Base-by-base conservation (phyloP, 2,329 filamentous ascomycete genomes). In the Beauveria rudraprayagi region DNA sequence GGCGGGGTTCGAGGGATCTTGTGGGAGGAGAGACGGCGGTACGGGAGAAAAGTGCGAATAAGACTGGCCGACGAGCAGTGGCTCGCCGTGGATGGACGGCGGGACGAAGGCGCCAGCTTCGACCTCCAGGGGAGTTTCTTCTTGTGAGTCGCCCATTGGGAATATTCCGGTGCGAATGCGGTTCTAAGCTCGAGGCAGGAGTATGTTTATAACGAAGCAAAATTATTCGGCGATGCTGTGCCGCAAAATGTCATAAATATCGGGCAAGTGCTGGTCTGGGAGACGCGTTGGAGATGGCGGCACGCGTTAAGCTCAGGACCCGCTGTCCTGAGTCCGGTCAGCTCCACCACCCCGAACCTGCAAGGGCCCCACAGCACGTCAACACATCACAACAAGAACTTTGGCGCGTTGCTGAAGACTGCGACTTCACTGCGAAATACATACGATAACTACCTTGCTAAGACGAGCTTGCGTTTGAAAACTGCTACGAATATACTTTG, bases 41-140 rank as follows among this genome's bases (percentile, higher is more conserved):
- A 90, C 79, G 17, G 83, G 78, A 0, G 89, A 90, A 77, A 86
- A 90, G 74, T 92, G 83, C 11, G 83, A 80, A 76, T 90, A 91
- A 46, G 88, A 87, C 52, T 80, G 79, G 70, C 89, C 89, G 46
- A 79, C 71, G 67, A 89, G 76, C 63, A 92, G 80, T 44, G 76
- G 71, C 19, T 75, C 60, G 51, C 71, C 69, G 73, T 88, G 76
- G 67, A 92, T 80, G 17, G 88, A 92, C 7, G 90, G 89, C 16
- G 89, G 88, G 64, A 89, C 76, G 74, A 88, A 91, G 63, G 71
- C 66, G 65, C 65, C 65, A 40, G 66, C 44, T 50, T 64, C 63
- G 46, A 56, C 26, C 54, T 54, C 60, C 26, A 44, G 17, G 43
- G 51, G 52, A 9, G 28, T 28, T 19, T 60, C 50, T 51, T 47